Evolutionary conservation across 306 rosid genomes (phyloP).

Genomic region (Spatholobus suberectus): DNA sequence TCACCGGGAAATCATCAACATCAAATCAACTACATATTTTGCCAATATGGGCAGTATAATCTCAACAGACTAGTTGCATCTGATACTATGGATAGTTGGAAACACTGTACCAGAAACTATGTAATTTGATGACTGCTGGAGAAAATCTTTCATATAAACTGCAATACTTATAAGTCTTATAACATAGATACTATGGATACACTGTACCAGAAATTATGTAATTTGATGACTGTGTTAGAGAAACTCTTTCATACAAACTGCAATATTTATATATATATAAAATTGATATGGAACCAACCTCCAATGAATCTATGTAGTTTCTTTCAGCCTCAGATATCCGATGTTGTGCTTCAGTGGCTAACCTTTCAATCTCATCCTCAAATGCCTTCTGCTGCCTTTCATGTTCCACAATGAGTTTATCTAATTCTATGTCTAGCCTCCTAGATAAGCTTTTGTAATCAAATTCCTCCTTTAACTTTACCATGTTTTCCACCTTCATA

Average conservation of each 20-base stretch:
- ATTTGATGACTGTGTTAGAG: slow-evolving; percentile 3
- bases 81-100: slow-evolving; percentile 27
- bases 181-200: slow-evolving; percentile 26
- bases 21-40: slow-evolving; percentile 29
- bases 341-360: slow-evolving; percentile 67
- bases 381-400: slow-evolving; percentile 97
- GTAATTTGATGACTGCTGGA: slow-evolving; percentile 10
- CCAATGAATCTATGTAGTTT: slow-evolving; percentile 74
- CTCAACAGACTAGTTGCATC: not conserved
- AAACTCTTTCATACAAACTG: slow-evolving; percentile 31
- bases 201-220: too few relatives aligned
- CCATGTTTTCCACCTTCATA: slow-evolving; percentile 99
- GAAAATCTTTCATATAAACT: slow-evolving; percentile 29
- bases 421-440: slow-evolving; percentile 86
- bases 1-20: slow-evolving; percentile 29
- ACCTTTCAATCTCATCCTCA: slow-evolving; percentile 83
- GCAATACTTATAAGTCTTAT: not conserved
- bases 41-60: slow-evolving; percentile 20
- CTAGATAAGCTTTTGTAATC: slow-evolving; percentile 97
- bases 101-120: not conserved
- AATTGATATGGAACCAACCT: slow-evolving; percentile 58
- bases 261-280: slow-evolving; percentile 27
- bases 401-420: slow-evolving; percentile 92
- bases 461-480: slow-evolving; percentile 94
- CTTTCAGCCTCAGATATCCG: slow-evolving; percentile 81